Conservation (phyloP, 805 yeast species). For the Wickerhamomyces queroliae region DNA sequence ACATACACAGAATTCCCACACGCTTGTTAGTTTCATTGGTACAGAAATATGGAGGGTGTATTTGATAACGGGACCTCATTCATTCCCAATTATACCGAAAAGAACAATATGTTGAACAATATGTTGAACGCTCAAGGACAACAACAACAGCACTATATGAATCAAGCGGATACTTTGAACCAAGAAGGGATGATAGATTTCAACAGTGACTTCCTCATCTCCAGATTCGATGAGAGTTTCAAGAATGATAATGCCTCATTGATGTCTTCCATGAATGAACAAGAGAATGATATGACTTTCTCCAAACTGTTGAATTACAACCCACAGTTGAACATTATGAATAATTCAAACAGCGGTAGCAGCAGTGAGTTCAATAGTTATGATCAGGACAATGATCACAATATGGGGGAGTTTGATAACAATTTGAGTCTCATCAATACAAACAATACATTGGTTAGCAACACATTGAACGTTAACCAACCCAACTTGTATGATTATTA, state of each 20-base stretch:
- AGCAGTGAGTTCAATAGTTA: not conserved
- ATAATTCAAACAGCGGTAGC: not conserved
- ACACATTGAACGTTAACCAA: not conserved
- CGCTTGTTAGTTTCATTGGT: no score
- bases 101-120: not conserved
- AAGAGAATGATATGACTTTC: not conserved
- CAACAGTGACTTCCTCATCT: not conserved
- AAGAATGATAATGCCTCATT: not conserved
- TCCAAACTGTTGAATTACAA: not conserved
- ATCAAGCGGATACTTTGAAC: no score
- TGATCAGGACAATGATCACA: not conserved
- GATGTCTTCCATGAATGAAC: not conserved
- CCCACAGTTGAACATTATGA: not conserved
- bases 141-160: not conserved
- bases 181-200: not conserved
- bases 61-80: not conserved
- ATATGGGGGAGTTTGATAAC: not conserved
- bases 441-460: not conserved
- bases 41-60: not conserved
- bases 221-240: not conserved
- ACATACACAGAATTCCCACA: no score
- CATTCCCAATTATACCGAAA: conserved; percentile 1
- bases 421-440: not conserved
- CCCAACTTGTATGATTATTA: not conserved
- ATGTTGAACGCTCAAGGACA: not conserved